phyloP scores from a whole-genome alignment of 192 early-diverging fungal species.

The Haplosporangium gracile region DNA sequence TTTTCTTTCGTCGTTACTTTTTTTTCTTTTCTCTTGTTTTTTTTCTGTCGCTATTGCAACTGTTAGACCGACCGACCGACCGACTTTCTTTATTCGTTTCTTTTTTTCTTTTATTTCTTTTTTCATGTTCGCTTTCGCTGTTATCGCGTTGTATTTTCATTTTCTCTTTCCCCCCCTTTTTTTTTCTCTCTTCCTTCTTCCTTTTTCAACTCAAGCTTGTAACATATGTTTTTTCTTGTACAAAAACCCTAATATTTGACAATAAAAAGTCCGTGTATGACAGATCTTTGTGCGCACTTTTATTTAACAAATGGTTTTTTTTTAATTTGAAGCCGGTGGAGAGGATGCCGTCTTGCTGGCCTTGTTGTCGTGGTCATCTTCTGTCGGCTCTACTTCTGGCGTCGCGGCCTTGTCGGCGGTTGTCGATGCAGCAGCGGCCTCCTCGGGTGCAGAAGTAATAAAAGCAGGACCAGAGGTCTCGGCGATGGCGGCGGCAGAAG shows the following conservation, averaged over 20 bases:
- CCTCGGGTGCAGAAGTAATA: background rate
- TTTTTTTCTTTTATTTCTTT: background rate
- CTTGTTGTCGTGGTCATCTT: background rate
- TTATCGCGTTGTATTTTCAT: conserved; percentile 7
- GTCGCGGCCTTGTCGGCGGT: background rate
- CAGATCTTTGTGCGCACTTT: background rate
- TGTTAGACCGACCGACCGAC: background rate
- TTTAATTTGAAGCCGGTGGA: background rate
- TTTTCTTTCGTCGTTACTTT: background rate
- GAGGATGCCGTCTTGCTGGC: background rate
- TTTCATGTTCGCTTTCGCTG: background rate
- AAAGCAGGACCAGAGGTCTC: background rate
- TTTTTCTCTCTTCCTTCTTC: background rate
- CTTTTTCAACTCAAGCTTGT: conserved; percentile 8
- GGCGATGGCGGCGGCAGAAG: background rate
- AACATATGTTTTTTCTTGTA: conserved; percentile 12
- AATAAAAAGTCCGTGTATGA: conserved; percentile 11
- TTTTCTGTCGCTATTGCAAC: background rate
- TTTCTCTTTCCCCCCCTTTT: background rate
- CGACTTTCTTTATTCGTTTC: background rate
- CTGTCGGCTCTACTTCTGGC: background rate
- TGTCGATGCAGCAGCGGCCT: background rate
- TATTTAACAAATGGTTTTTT: background rate
- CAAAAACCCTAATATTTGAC: conserved; percentile 1
- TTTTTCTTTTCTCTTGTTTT: background rate